These are phyloP conservation scores for Boletus speciosus DNA, from an alignment of 768 basidiomycete species.

Conservation along the genomic window DNA sequence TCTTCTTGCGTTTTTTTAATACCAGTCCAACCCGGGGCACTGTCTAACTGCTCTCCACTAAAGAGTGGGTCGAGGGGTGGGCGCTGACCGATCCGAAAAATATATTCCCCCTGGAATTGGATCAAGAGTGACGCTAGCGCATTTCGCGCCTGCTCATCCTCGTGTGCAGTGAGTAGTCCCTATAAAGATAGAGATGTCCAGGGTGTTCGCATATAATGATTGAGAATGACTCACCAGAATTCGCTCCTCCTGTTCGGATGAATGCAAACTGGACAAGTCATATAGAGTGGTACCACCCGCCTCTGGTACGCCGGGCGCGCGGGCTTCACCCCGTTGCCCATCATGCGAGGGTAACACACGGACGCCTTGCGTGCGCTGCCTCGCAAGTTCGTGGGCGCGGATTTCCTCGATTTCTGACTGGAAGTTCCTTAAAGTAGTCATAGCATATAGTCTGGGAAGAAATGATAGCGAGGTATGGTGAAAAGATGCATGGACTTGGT, in stretches of 20 bases:
- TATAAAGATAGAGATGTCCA: background rate
- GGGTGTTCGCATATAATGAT: background rate
- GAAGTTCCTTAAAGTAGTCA: slow-evolving; percentile 35
- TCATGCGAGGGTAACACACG: slow-evolving; percentile 17
- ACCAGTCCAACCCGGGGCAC: slow-evolving; percentile 55
- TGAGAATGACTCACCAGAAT: slow-evolving; percentile 14
- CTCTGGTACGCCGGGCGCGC: background rate
- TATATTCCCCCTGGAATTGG: slow-evolving; percentile 66
- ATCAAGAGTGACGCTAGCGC: slow-evolving; percentile 65
- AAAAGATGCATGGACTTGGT: slow-evolving; percentile 14
- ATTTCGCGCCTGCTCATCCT: slow-evolving; percentile 59
- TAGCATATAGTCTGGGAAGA: slow-evolving; percentile 6
- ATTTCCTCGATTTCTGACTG: slow-evolving; percentile 80
- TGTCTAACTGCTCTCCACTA: slow-evolving; percentile 44
- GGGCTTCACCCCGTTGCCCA: slow-evolving; percentile 49
- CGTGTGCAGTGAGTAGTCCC: slow-evolving; percentile 44
- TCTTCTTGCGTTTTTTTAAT: slow-evolving; percentile 48
- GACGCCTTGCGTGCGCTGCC: slow-evolving; percentile 44
- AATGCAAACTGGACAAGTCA: slow-evolving; percentile 1
- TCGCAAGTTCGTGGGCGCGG: slow-evolving; percentile 60
- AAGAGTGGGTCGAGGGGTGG: slow-evolving; percentile 59
- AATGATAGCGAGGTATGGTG: background rate
- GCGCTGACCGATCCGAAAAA: slow-evolving; percentile 67
- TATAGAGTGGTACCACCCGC: background rate
- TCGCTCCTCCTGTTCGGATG: slow-evolving; percentile 16